Base-by-base conservation (phyloP, 2,329 filamentous ascomycete species). In the Scedosporium boydii region DNA sequence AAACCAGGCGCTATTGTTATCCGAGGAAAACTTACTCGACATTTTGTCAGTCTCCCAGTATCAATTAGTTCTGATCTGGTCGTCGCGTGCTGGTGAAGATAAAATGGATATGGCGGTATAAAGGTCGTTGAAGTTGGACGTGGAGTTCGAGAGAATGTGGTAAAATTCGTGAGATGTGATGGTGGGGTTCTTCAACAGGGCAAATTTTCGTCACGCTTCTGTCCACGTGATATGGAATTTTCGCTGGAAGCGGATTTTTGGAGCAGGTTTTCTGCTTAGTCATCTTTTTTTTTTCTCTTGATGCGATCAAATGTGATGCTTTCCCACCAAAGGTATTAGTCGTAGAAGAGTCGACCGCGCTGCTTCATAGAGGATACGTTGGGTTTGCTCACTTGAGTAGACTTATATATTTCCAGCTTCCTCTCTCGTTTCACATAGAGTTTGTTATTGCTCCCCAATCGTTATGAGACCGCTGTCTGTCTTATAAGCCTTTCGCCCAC, bases 41-140 rank as follows among this genome's bases (percentile, higher is more conserved):
- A 92, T 91, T 70, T 79, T 87, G 84, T 85, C 87, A 89, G 89
- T 92, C 89, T 92, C 90, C 88, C 89, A 90, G 83, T 89, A 90
- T 63, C 62, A 60, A 57, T 42, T 60, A 41, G 42, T 58, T 55
- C 29, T 27, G 62, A 63, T 63, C 62, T 63, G 62, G 62, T 63
- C 57, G 62, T 63, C 62, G 62, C 62, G 62, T 63, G 51, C 21
- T 63, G 38, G 48, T 62, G 34, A 26, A 42, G 48, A n/a, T 27
- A 21, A 46, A 6, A 27, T 55, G 21, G 34, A 57, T 42, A 46
- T 16, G 34, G 34, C 26, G 38, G 48, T 62, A 21, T 23, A 27
- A 46, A 42, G 29, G 23, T 55, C 46, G 42, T 62, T 57, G 29
- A 21, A 41, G 51, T 56, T n/a, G 16, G 27, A 18, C 6, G 12